These are phyloP conservation scores for Cladosporium colombiae DNA, from an alignment of 2,329 filamentous ascomycete species.

Conservation along the genomic window DNA sequence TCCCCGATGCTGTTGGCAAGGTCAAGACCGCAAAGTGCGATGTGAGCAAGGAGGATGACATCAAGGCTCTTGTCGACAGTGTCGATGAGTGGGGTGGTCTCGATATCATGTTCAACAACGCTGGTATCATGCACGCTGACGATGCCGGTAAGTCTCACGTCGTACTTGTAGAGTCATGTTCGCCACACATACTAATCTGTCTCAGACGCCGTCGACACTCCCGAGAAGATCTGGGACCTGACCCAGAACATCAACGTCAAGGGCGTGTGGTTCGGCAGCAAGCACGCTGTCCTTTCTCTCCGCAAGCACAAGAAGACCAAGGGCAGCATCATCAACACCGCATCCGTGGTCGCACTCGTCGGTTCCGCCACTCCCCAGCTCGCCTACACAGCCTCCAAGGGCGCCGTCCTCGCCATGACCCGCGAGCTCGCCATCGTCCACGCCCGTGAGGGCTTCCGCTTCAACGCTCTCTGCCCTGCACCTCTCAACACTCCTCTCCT, in stretches of 20 bases:
- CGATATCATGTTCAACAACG: constrained; percentile 96
- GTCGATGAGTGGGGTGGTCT: constrained; percentile 84
- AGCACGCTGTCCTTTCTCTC: constrained; percentile 82
- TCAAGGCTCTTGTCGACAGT: constrained; percentile 71
- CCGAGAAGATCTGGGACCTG: constrained; percentile 90
- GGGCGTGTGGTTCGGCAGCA: constrained; percentile 95
- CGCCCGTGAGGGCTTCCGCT: constrained; percentile 83
- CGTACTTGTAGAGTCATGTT: constrained; percentile 47
- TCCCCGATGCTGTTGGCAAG: constrained; percentile 54
- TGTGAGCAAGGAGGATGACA: constrained; percentile 80
- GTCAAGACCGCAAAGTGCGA: constrained; percentile 70
- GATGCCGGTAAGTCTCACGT: constrained; percentile 41
- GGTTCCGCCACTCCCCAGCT: constrained; percentile 85
- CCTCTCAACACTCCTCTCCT: constrained; percentile 89
- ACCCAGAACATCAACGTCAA: constrained; percentile 96
- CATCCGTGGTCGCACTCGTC: constrained; percentile 82
- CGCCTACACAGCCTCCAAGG: constrained; percentile 92
- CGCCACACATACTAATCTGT: neutral
- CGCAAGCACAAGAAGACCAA: constrained; percentile 76
- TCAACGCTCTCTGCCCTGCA: constrained; percentile 88
- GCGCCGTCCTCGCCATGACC: constrained; percentile 85
- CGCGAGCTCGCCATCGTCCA: constrained; percentile 90
- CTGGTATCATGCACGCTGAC: constrained; percentile 90
- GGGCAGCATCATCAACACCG: constrained; percentile 88
- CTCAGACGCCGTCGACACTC: constrained; percentile 70